These are phyloP conservation scores for Agastache rugosa DNA, from an alignment of 257 asterid species.

Conservation along the genomic window DNA sequence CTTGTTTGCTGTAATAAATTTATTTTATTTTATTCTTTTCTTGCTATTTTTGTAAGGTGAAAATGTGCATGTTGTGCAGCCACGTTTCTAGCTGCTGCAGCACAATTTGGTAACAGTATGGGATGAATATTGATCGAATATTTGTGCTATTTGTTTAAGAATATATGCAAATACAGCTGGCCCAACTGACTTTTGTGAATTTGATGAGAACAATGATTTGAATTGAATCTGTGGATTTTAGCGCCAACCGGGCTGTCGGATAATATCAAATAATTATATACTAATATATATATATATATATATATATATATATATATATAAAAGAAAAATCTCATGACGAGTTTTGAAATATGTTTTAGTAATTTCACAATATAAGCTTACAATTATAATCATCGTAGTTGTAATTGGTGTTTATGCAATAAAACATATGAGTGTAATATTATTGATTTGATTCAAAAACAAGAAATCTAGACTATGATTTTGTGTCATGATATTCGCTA, in stretches of 20 bases:
- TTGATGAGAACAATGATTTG: constrained; percentile 16
- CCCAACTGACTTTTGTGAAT: constrained; percentile 2
- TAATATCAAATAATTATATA: not conserved
- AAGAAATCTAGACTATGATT: not conserved
- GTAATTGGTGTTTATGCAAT: no score
- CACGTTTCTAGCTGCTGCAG: constrained; percentile 38
- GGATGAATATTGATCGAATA: not conserved
- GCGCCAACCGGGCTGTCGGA: not conserved
- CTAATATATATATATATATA: no score
- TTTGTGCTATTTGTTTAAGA: not conserved
- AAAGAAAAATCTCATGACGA: not conserved
- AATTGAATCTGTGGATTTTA: constrained; percentile 12
- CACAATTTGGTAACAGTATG: constrained; percentile 35
- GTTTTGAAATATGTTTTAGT: not conserved
- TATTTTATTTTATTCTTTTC: not conserved
- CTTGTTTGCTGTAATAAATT: constrained; percentile 17
- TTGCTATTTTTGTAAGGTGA: not conserved
- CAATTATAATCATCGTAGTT: no score
- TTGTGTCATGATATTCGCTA: not conserved
- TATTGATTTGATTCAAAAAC: no score
- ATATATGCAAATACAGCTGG: constrained; percentile 31
- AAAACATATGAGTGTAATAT: no score
- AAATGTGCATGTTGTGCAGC: constrained; percentile 40
- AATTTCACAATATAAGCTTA: no score
- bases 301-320: no score